Percentiles rank a stretch among this genome's conserved stretches.
Conservation (phyloP, 176 grass and related monocot species). For the Oryza longistaminata region DNA sequence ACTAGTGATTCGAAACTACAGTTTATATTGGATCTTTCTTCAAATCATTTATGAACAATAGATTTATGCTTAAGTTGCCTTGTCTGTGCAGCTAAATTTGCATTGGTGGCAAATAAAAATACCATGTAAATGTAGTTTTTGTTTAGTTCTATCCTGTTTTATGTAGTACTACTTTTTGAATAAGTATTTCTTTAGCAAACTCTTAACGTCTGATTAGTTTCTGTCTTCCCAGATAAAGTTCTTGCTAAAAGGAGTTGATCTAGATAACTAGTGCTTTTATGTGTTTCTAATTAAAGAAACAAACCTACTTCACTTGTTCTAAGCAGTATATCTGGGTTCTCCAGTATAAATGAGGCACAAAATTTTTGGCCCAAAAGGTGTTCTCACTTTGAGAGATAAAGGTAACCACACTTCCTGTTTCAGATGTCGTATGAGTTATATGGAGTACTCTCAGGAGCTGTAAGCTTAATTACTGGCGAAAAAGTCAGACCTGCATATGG, state of each 20-base stretch:
- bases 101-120: background rate
- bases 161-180: background rate
- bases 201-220: slow-evolving; percentile 15
- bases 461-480: slow-evolving; percentile 86
- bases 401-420: slow-evolving; percentile 43
- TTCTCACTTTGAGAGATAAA: slow-evolving; percentile 6
- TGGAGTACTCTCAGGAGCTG: slow-evolving; percentile 86
- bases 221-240: background rate
- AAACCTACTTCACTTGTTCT: background rate
- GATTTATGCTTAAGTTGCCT: slow-evolving; percentile 3
- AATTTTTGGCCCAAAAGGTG: background rate
- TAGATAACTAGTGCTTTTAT: background rate
- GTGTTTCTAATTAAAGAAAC: slow-evolving; percentile 16
- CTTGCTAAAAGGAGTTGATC: slow-evolving; percentile 2
- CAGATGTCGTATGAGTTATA: slow-evolving; percentile 99
- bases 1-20: slow-evolving; percentile 17
- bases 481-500: slow-evolving; percentile 83
- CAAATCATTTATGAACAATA: background rate
- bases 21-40: background rate
- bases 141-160: background rate
- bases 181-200: background rate
- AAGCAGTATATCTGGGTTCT: background rate
- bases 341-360: background rate
- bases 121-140: background rate
- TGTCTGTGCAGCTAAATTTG: slow-evolving; percentile 17